Evolutionary conservation across 306 rosid genomes (phyloP), one percentile per base, ranked within the genome.

Genomic region (Senna siamea): DNA sequence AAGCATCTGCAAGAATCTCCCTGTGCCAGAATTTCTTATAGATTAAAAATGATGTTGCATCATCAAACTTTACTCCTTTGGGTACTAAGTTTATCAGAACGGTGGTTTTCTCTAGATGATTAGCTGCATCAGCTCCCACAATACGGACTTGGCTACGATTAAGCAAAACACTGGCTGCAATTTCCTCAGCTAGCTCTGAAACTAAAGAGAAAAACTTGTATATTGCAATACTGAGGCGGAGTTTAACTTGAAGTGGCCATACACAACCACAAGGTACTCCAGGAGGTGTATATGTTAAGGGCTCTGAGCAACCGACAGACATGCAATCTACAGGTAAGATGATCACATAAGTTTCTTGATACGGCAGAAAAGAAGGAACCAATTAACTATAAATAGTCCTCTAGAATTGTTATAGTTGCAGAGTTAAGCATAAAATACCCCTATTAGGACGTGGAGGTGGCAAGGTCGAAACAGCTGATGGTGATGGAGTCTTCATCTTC

Each of bases 371-470:
- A 2, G 48, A 60, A 34, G 56, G 19, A 17, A 55, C 18, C 6
- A 8, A 19, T 32, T 57, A 20, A 71, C 14, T 32, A 53, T 18
- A 78, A 55, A 77, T 57, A 44, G 47, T 11, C 14, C 37, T 63
- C 53, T 65, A 51, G 71, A 37, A 38, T 37, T 56, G 47, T 48
- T 75, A 9, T 0, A 63, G 53, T 40, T 40, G 34, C 67, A 59
- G 35, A 60, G 19, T 20, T 40, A 72, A 76, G 79, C 70, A 23
- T 26, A 30, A 47, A 56, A 35, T 86, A 91, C 98, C 94, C 69
- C 79, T 76, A 83, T 89, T 91, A 37, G 97, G 94, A 74, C 94
- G 96, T 63, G 98, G 94, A 72, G 97, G 93, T 55, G 98, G 96
- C 75, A 93, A 79, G 70, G 85, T 78, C 53, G 88, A 46, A 74